Evolutionary conservation across 192 early-diverging fungal genomes (phyloP), one percentile per base, ranked within the genome.

Genomic region (Entomortierella lignicola): DNA sequence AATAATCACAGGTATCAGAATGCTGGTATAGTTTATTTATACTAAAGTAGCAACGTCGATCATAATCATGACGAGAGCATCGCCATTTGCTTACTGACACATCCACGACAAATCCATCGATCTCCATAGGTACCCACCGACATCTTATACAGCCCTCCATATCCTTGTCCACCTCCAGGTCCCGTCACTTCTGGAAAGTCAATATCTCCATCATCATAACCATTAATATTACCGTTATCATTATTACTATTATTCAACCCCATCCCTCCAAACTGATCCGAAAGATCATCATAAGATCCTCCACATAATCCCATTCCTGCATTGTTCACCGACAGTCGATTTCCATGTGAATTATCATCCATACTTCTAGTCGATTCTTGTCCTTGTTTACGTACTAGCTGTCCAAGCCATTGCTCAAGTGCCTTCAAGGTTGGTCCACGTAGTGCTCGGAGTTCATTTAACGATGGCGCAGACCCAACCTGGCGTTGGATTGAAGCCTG

Each of bases 61-160:
- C n/a, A n/a, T n/a, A n/a, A n/a, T n/a, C n/a, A n/a, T n/a, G n/a
- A n/a, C n/a, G n/a, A n/a, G n/a, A n/a, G n/a, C 52, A 66, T 64
- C 4, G 63, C 55, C 73, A 63, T 55, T 52, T 75, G 66, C 55
- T 77, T 77, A 17, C 60, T 57, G 21, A 79, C 68, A 55, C 75
- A 79, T n/a, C 75, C 75, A 26, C 75, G 61, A 59, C 75, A 79
- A 32, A 79, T 70, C 75, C 75, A 79, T 52, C 75, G 75, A 41
- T 79, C 75, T 8, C 75, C 75, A 61, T 56, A 70, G 8, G 66
- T 69, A 0, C 75, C 75, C 55, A 79, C 75, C 4, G 75, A 62
- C 75, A 79, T 70, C 68, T 79, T 79, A 52, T 60, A 79, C 42
- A 79, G 31, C 8, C 75, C 75, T 32, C 75, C 75, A 43, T 65